These are phyloP conservation scores for Yamadazyma sp. DNA, from an alignment of 805 yeast species.

Conservation along the genomic window DNA sequence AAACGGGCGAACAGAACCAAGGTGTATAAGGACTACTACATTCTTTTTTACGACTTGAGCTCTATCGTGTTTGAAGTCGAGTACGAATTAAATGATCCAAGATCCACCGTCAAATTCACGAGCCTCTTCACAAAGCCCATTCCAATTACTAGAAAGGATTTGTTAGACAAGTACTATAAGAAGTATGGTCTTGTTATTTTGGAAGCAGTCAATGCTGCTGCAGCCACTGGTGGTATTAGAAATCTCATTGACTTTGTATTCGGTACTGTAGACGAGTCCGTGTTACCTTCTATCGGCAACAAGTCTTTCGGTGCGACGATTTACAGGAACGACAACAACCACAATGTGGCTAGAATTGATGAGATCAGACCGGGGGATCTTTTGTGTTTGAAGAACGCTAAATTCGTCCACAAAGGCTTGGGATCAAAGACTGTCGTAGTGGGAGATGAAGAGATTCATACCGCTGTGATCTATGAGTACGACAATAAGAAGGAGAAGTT, in stretches of 20 bases:
- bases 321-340: conserved; percentile 49
- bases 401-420: conserved; percentile 66
- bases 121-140: conserved; percentile 35
- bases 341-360: conserved; percentile 49
- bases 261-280: conserved; percentile 16
- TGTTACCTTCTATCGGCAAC: conserved; percentile 58
- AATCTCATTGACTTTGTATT: conserved; percentile 27
- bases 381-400: conserved; percentile 70
- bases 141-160: conserved; percentile 46
- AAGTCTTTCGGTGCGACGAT: conserved; percentile 74
- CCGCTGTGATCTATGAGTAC: conserved; percentile 68
- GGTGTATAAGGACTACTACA: conserved; percentile 62
- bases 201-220: conserved; percentile 3
- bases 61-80: conserved; percentile 60
- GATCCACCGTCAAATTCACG: conserved; percentile 41
- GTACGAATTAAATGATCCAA: conserved; percentile 56
- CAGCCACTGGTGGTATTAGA: neutral
- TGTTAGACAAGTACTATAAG: conserved; percentile 49
- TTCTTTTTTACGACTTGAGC: conserved; percentile 71
- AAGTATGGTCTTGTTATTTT: conserved; percentile 37
- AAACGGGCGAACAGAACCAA: conserved; percentile 58
- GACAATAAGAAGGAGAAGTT: conserved; percentile 72
- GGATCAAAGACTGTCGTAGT: conserved; percentile 44
- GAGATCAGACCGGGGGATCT: conserved; percentile 84
- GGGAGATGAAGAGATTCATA: conserved; percentile 51